Evolutionary conservation across 83 land plant species (phyloP).

Genomic region (Thuja plicata): DNA sequence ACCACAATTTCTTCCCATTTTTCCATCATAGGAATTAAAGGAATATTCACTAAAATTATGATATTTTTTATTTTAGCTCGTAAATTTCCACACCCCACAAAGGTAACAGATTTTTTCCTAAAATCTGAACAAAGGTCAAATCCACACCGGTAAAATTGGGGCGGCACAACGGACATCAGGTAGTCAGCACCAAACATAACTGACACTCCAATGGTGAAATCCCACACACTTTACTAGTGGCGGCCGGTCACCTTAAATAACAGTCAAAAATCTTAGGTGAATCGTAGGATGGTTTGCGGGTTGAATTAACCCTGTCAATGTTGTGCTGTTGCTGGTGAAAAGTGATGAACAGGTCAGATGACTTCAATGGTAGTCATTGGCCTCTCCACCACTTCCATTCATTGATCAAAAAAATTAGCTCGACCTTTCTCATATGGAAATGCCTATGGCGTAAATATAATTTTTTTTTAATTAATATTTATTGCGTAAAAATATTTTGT

Average conservation of each 20-base stretch:
- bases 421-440: too few species aligned
- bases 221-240: background rate
- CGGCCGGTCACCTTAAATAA: background rate
- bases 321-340: background rate
- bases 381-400: too few species aligned
- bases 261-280: background rate
- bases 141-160: background rate
- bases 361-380: too few species aligned
- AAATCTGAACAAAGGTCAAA: background rate
- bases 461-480: too few species aligned
- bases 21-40: background rate
- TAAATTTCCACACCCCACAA: too few species aligned
- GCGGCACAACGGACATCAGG: slow-evolving; percentile 5
- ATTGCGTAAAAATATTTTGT: too few species aligned
- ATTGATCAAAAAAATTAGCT: too few species aligned
- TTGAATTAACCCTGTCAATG: background rate
- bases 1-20: background rate
- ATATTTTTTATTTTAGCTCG: too few species aligned
- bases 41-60: too few species aligned
- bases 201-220: background rate
- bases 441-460: too few species aligned
- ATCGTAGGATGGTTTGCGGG: background rate
- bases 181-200: background rate
- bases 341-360: too few species aligned
- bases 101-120: too few species aligned